Base-by-base conservation (phyloP, 495 filamentous ascomycete species). In the Bryoglossum gracile region DNA sequence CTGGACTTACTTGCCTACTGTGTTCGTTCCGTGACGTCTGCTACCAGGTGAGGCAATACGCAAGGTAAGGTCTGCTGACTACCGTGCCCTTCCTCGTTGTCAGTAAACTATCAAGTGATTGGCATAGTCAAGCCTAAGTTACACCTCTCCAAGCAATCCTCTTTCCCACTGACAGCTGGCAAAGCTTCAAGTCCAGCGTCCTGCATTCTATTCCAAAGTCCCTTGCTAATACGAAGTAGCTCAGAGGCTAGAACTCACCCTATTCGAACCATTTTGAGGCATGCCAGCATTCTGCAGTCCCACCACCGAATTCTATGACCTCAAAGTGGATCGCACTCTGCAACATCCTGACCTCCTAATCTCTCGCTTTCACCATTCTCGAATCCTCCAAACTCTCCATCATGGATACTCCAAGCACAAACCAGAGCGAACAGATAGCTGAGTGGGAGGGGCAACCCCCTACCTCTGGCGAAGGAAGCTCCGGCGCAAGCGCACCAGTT, bases 341-440 rank as follows among this genome's bases (percentile, higher is more conserved):
- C 51, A 34, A 32, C 25, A 35, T 46, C 14, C 33, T 24, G 49
- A 43, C 24, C 11, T 30, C 16, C 14, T 34, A 34, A 44, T 35
- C 13, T n/a, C 14, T n/a, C 38, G 13, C 13, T 37, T 35, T 16
- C 23, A 23, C 8, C 8, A 22, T 37, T 41, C 9, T 17, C 30
- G 21, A 36, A 19, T 24, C 21, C 18, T 17, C 13, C 37, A 17
- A 18, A 25, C 26, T n/a, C 1, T 10, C n/a, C 17, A 50, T 22
- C 39, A 59, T 59, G 56, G 56, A 59, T 53, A 59, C 56, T 30
- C 56, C 56, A 23, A 59, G 51, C 35, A 59, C 58, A 19, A 57
- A 43, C 35, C 43, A 60, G 34, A 56, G 51, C 21, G 58, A 57
- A 17, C 50, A 26, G 34, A 42, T 43, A 11, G 45, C 32, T 10